These are phyloP conservation scores for Laetiporus sulphureus DNA, from an alignment of 1,284 basidiomycete genomes.

Conservation along the genomic window DNA sequence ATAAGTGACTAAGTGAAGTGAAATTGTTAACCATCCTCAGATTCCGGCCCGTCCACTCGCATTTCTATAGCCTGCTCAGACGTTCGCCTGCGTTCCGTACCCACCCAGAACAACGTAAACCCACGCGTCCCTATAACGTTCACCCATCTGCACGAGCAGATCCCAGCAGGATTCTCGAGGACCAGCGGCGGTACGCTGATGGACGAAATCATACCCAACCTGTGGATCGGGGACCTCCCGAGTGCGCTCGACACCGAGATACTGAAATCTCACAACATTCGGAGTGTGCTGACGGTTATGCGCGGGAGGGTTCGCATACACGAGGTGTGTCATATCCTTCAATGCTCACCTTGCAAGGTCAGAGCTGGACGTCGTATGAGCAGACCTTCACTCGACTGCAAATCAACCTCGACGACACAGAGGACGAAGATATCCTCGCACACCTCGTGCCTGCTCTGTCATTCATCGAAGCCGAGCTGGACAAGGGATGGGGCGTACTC, in stretches of 20 bases:
- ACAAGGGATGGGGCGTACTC: constrained; percentile 69
- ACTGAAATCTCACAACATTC: constrained; percentile 57
- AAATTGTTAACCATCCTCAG: no score
- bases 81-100: no score
- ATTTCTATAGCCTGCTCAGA: no score
- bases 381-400: constrained; percentile 69
- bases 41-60: no score
- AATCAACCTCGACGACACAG: constrained; percentile 65
- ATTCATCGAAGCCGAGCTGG: constrained; percentile 73
- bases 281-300: constrained; percentile 67
- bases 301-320: constrained; percentile 58
- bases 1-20: no score
- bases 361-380: constrained; percentile 8
- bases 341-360: neutral
- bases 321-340: constrained; percentile 51
- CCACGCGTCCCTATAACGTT: no score
- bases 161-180: no score
- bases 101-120: no score
- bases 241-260: constrained; percentile 34
- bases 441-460: constrained; percentile 74
- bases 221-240: constrained; percentile 20
- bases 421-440: constrained; percentile 66
- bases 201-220: constrained; percentile 18
- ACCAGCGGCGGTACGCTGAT: constrained; percentile 11
- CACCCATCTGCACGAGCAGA: no score